Evolutionary conservation across 2,329 filamentous ascomycete species (phyloP).

Genomic region (Xylariaceae sp.): DNA sequence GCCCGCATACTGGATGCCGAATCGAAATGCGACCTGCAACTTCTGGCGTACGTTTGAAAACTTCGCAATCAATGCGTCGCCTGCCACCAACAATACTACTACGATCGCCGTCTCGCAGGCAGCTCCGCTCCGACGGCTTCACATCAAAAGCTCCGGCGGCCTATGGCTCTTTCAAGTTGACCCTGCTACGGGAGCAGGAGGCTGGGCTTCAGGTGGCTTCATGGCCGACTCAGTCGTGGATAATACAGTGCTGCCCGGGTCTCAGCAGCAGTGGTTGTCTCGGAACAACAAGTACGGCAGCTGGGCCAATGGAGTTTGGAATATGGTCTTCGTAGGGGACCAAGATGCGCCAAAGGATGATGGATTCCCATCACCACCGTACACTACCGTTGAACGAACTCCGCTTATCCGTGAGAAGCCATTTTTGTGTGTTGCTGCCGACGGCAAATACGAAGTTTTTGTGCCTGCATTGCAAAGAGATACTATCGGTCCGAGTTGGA

Average conservation of each 20-base stretch:
- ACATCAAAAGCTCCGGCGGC: conserved; percentile 29
- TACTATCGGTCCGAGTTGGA: conserved; percentile 29
- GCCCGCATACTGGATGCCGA: conserved; percentile 34
- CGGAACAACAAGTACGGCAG: conserved; percentile 31
- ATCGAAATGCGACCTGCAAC: conserved; percentile 33
- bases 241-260: conserved; percentile 29
- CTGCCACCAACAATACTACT: conserved; percentile 30
- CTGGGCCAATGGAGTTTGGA: conserved; percentile 34
- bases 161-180: conserved; percentile 34
- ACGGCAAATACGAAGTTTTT: conserved; percentile 28
- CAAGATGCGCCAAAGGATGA: conserved; percentile 25
- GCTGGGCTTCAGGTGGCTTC: conserved; percentile 33
- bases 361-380: conserved; percentile 26
- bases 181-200: conserved; percentile 28
- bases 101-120: conserved; percentile 34
- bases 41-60: conserved; percentile 34
- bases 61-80: conserved; percentile 30
- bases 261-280: conserved; percentile 34
- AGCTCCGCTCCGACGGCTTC: conserved; percentile 30
- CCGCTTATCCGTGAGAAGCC: conserved; percentile 33
- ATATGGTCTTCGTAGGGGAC: conserved; percentile 34
- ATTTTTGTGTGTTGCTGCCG: conserved; percentile 24
- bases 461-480: conserved; percentile 27
- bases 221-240: conserved; percentile 33
- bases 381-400: conserved; percentile 29